These are phyloP conservation scores for Ceratobasidium sp. DNA, from an alignment of 1,284 basidiomycete genomes.

Conservation along the genomic window DNA sequence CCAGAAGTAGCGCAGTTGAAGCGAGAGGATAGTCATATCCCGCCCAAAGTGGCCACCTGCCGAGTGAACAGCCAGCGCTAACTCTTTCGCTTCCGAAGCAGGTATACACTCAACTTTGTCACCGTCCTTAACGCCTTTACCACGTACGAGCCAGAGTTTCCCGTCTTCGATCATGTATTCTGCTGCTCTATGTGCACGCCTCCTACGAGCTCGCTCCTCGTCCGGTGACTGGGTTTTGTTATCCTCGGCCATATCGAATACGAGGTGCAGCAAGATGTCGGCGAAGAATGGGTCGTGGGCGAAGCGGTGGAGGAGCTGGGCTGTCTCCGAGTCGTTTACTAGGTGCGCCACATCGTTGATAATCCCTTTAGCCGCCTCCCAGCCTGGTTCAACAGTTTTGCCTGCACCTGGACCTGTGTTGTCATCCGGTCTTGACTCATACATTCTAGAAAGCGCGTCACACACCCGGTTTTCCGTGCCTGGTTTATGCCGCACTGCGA, in stretches of 20 bases:
- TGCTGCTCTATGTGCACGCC: neutral
- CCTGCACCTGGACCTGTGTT: neutral
- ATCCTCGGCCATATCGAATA: neutral
- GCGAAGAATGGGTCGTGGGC: constrained; percentile 30
- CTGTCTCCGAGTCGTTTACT: neutral
- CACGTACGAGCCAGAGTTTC: constrained; percentile 25
- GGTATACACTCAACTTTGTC: constrained; percentile 45
- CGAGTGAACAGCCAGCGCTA: too few relatives aligned
- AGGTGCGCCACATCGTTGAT: constrained; percentile 33
- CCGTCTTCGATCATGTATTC: constrained; percentile 32
- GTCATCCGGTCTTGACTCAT: neutral
- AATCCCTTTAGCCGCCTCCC: constrained; percentile 22
- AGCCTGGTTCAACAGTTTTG: neutral
- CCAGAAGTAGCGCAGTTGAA: too few relatives aligned
- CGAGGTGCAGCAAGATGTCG: constrained; percentile 27
- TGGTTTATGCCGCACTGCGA: too few relatives aligned
- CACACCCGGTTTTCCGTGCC: too few relatives aligned
- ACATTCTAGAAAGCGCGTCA: constrained; percentile 37
- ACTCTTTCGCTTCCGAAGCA: constrained; percentile 42
- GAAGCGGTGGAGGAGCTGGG: constrained; percentile 35
- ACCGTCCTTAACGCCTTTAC: constrained; percentile 4
- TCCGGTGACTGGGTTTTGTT: neutral
- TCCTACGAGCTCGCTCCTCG: neutral
- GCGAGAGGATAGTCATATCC: too few relatives aligned
- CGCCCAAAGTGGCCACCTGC: too few relatives aligned